Base-by-base conservation (phyloP, 441 rosid genomes). In the Omphalea diandra region DNA sequence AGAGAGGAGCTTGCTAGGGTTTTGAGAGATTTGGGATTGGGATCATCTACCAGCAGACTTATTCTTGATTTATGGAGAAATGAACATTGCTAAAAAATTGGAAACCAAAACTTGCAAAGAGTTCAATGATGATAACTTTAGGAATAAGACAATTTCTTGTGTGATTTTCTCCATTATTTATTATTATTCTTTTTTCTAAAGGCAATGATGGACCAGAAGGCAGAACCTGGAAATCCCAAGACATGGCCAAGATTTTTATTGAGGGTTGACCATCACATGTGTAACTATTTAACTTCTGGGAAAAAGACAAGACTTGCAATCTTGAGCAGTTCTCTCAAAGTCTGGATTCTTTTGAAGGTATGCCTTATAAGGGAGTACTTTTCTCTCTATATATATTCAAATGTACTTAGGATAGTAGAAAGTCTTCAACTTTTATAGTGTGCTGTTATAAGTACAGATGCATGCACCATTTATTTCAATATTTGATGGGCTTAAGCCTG, bases 321-420 rank as follows among this genome's bases (percentile, higher is more conserved):
- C 73, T 80, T 94, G 83, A 90, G 96, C 62, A 94, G 97, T 75
- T 90, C 99, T 69, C 88, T 90, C 74, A 94, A 90, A 86, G 99
- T 89, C 52, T 91, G 97, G 99, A 80, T 92, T 73, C 88, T 90
- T 73, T 77, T 92, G 69, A 92, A 90, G 97, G 99, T 91, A 85
- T 38, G 72, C 32, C 32, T 44, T 6, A 32, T 46, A 47, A 46
- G 32, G 47, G 26, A 59, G 18, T 70, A 24, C 26, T 24, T 38
- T 65, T 59, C 1, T 54, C 2, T 22, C 8, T 22, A 17, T 63
- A 20, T 31, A 3, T 63, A 49, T 52, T 52, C 20, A 9, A 40
- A 36, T 38, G 35, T 20, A 36, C 22, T 26, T 24, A 14, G 49
- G 22, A 10, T 60, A 58, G 26, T 29, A 15, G 38, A 18, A 49